A percentile compares a stretch with the other conserved stretches of the same genome.
Evolutionary conservation across 768 basidiomycete species (phyloP).

Genomic region (Pleurotus citrinopileatus): DNA sequence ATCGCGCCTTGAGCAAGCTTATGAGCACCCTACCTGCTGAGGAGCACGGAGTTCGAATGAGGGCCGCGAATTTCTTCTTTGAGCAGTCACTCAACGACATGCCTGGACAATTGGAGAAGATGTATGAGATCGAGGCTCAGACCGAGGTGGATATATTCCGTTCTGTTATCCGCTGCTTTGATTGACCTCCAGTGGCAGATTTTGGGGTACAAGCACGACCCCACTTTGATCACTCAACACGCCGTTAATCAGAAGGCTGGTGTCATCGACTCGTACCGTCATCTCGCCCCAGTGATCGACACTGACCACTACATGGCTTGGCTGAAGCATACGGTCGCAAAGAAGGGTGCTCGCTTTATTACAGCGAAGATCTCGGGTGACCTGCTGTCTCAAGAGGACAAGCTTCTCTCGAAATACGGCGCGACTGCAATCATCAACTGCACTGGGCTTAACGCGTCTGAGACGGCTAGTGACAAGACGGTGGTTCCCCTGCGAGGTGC

Average conservation of each 20-base stretch:
- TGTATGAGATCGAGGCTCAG: constrained; percentile 21
- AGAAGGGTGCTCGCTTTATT: constrained; percentile 26
- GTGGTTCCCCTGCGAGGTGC: constrained; percentile 36
- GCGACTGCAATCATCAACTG: constrained; percentile 33
- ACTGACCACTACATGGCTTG: constrained; percentile 34
- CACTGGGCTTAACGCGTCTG: constrained; percentile 28
- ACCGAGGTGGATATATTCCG: neutral
- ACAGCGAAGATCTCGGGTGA: constrained; percentile 29
- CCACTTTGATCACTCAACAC: constrained; percentile 20
- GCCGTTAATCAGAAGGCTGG: constrained; percentile 26
- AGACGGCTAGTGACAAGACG: constrained; percentile 29
- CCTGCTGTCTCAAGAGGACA: constrained; percentile 23
- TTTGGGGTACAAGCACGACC: constrained; percentile 21
- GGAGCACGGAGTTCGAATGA: constrained; percentile 30
- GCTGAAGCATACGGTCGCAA: constrained; percentile 21
- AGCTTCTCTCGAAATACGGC: constrained; percentile 21
- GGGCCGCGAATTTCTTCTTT: constrained; percentile 33
- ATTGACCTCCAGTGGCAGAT: constrained; percentile 13
- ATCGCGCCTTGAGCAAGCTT: constrained; percentile 27
- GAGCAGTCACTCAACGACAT: constrained; percentile 21
- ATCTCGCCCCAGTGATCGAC: constrained; percentile 32
- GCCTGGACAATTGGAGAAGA: constrained; percentile 26
- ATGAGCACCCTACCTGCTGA: constrained; percentile 18
- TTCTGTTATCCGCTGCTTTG: neutral
- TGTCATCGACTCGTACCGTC: constrained; percentile 33